Base-by-base conservation (phyloP, 176 grass and related monocot species). In the Oryza glumipatula region DNA sequence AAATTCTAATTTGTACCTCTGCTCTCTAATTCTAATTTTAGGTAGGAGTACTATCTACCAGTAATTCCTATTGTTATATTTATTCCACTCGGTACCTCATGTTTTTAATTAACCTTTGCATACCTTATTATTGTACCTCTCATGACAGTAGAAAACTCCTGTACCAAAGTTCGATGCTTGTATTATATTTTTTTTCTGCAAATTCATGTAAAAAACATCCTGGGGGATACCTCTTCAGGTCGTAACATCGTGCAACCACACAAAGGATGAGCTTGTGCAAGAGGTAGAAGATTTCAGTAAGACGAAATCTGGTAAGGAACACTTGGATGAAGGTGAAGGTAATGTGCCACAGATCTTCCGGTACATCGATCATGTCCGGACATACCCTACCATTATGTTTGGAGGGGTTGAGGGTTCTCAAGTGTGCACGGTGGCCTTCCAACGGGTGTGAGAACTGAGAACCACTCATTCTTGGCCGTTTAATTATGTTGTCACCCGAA, bases 231-330 rank as follows among this genome's bases (percentile, higher is more conserved):
- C 65, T 76, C 80, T 86, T 64, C 76, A 98, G 96, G 85, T 98
- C 22, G 80, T 98, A 71, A 98, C 96, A 43, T 95, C 93, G 11
- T 98, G 96, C 70, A 98, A 95, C 66, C 89, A 88, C 86, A 98
- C 91, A 46, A 98, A 90, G 74, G 91, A 94, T 76, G 96, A 98
- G 73, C 79, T 98, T 85, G 68, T 94, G 66, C 87, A 90, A 85
- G 93, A 98, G 79, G 86, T 94, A 80, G 96, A 95, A 28, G 89
- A 83, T 38, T 94, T 98, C 61, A 92, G 77, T 35, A 85, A 79
- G 22, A 87, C 68, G 69, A 92, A 82, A 80, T 45, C 64, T 78
- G 79, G 11, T 2, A 73, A 46, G 46, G 81, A 84, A 67, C 33
- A 66, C 45, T 1, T 73, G 47, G 92, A 86, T 52, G 64, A 84